A percentile compares a stretch with the other conserved stretches of the same genome.
These are phyloP conservation scores for Pichia exigua DNA, from an alignment of 805 yeast species.

Conservation along the genomic window DNA sequence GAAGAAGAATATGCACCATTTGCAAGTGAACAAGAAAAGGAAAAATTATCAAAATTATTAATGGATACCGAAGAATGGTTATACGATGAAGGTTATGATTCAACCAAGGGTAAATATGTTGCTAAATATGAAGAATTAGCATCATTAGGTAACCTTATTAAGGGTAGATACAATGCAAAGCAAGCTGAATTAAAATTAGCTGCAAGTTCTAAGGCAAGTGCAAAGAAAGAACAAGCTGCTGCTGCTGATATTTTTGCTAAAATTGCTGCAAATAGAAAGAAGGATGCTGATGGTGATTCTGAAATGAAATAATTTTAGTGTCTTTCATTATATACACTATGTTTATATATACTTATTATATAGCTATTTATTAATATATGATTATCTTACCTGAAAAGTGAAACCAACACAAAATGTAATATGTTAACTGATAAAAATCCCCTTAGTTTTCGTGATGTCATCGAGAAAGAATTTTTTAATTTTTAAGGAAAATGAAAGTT, in stretches of 20 bases:
- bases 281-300: conserved; percentile 30
- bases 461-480: neutral
- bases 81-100: conserved; percentile 94
- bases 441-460: too few relatives aligned
- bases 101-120: conserved; percentile 92
- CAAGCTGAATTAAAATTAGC: conserved; percentile 94
- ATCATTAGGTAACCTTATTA: conserved; percentile 86
- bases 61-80: conserved; percentile 95
- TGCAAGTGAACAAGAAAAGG: conserved; percentile 88
- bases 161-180: conserved; percentile 89
- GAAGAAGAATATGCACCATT: conserved; percentile 85
- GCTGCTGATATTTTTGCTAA: conserved; percentile 46
- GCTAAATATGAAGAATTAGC: conserved; percentile 98
- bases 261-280: conserved; percentile 65
- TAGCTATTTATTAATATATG: neutral
- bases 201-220: conserved; percentile 69
- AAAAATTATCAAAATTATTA: conserved; percentile 62
- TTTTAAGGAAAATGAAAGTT: too few relatives aligned
- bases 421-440: too few relatives aligned
- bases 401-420: too few relatives aligned
- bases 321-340: neutral
- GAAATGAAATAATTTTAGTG: conserved; percentile 22
- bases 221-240: conserved; percentile 56
- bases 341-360: neutral
- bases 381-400: neutral